Evolutionary conservation across 768 basidiomycete species (phyloP), one percentile per base, ranked within the genome.

Genomic region (Podaxis sp.): DNA sequence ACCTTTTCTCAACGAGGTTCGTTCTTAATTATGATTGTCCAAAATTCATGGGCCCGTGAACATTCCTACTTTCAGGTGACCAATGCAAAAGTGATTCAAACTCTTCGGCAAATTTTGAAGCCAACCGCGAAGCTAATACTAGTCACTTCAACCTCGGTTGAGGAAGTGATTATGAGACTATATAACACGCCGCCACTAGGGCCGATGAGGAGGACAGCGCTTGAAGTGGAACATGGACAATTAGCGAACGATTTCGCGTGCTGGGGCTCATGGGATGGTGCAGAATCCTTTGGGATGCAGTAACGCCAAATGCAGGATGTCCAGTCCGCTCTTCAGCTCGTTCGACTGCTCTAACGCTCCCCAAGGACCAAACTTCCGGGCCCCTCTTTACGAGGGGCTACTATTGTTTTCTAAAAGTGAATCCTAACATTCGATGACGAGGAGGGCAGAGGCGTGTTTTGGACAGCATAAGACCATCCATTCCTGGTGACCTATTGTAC

Each of bases 1-100:
- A 12, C 80, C 81, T 2, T 82, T 79, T 60, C 67, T 82, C 38
- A 81, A 81, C 55, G 79, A 81, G 71, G 81, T 79, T 46, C 28
- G 74, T 69, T 41, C 56, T 8, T 48, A 48, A 24, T 20, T 17
- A 46, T 46, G 44, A 20, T 20, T 46, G 33, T 22, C 20, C 15
- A 17, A 10, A 22, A 46, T 46, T 46, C 10, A 6, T 20, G n/a
- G 44, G 44, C n/a, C 0, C n/a, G 10, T 46, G 6, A 22, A 46
- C n/a, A 46, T 46, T 2, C 33, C 33, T 22, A 36, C 20, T 26
- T 20, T 26, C 62, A 82, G 80, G 69, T 69, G 24, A 82, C 81
- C 1, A 80, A 82, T 63, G 58, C 20, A 7, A 76, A 78, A 60
- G 7, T 82, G n/a, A 66, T 72, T 0, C 68, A 71, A 38, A 79